Base-by-base conservation (phyloP, 2,329 filamentous ascomycete genomes). In the Helotiales sp. region DNA sequence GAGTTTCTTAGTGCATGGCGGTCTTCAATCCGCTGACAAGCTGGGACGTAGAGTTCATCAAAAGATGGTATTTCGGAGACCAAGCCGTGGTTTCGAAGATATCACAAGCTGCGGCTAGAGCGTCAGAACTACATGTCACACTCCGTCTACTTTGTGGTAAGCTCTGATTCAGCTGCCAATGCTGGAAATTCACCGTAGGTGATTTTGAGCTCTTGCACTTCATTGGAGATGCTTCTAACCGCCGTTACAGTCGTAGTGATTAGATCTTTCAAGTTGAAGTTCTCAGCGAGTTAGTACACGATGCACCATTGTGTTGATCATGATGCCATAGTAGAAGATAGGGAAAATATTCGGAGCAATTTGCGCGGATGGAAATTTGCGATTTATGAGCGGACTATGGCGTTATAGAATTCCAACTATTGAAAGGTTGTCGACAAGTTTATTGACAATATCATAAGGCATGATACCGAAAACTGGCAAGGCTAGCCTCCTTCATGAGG, bases 121-220 rank as follows among this genome's bases (percentile, higher is more conserved):
- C n/a, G 31, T 12, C 10, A 34, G 31, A 12, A 34, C 31, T 34
- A 12, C 31, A 15, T 13, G 31, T 13, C 31, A 12, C 10, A 15
- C 5, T 19, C 36, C 17, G 17, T 5, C 5, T 7, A 8, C 24
- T 17, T 40, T 19, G 36, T 40, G 36, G 10, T 40, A 19, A 40
- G 36, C 36, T 40, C 24, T 19, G 24, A 19, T 40, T 40, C 17
- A 40, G 36, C 36, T 22, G 36, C 36, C 6, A 40, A 19, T n/a
- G 36, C 24, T 40, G 36, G 36, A 9, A 19, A 17, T 19, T 40
- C 36, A 34, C 36, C 36, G 36, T 40, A 17, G 31, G 36, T 40
- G 38, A 48, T 53, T 53, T n/a, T 57, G 49, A 52, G 34, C n/a
- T 57, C 22, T 31, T 40, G 31, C 38, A 46, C 31, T 47, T 19